Conservation (phyloP, 805 yeast species). For the Saccharomycopsis fodiens region DNA sequence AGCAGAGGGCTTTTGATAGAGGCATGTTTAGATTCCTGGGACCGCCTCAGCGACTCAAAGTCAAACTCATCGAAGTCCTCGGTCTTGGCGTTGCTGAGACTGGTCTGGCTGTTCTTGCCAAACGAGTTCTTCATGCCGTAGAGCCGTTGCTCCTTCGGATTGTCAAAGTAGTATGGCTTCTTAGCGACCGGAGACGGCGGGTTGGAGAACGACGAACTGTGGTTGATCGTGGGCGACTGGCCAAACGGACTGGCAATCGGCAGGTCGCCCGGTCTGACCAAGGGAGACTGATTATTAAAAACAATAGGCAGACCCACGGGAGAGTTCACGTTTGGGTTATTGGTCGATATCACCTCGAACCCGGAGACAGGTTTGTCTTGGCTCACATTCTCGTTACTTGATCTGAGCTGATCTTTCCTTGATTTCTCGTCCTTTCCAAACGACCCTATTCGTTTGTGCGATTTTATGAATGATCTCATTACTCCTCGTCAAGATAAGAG, state of each 20-base stretch:
- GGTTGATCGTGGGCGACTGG: conserved; percentile 3
- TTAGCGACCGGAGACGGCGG: conserved; percentile 14
- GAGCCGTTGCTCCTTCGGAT: background rate
- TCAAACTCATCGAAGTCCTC: conserved; percentile 1
- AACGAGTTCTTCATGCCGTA: conserved; percentile 8
- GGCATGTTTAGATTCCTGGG: background rate
- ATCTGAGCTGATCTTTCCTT: conserved; percentile 1
- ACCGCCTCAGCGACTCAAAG: background rate
- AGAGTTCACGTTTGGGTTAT: conserved; percentile 11
- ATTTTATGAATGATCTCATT: conserved; percentile 20
- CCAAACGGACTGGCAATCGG: background rate
- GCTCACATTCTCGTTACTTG: background rate
- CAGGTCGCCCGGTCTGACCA: background rate
- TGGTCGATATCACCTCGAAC: conserved; percentile 17
- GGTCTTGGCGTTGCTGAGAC: background rate
- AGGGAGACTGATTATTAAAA: background rate
- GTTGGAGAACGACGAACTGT: conserved; percentile 2
- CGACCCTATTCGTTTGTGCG: conserved; percentile 19
- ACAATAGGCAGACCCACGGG: background rate
- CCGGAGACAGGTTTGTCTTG: background rate
- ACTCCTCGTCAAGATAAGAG: no score
- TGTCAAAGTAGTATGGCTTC: background rate
- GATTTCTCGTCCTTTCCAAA: conserved; percentile 19
- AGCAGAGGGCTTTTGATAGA: background rate
- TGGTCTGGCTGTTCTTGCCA: conserved; percentile 11